These are phyloP conservation scores for Helotiales sp. DNA, from an alignment of 2,329 filamentous ascomycete species.

Conservation along the genomic window DNA sequence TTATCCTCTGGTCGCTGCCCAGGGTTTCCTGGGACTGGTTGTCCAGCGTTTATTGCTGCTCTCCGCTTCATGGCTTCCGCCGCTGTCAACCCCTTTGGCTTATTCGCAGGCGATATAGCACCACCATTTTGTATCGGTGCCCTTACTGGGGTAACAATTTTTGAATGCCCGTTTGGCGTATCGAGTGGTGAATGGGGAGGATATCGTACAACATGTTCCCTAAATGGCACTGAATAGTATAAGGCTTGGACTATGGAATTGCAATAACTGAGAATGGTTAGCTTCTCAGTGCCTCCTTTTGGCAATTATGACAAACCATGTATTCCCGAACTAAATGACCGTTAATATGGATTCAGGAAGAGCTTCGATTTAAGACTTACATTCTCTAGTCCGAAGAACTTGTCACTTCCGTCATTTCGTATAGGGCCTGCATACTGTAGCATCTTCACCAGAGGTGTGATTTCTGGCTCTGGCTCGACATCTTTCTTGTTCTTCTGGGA, in stretches of 20 bases:
- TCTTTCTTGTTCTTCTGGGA: conserved; percentile 41
- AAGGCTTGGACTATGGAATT: conserved; percentile 98
- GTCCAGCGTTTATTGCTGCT: conserved; percentile 58
- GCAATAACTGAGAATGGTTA: conserved; percentile 73
- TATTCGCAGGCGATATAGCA: conserved; percentile 51
- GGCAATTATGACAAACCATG: conserved; percentile 67
- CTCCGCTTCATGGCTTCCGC: conserved; percentile 63
- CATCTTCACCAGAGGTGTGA: conserved; percentile 73
- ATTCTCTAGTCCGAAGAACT: conserved; percentile 98
- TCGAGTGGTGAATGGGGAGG: conserved; percentile 74
- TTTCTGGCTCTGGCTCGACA: conserved; percentile 51
- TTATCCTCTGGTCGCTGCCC: conserved; percentile 79
- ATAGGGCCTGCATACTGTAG: conserved; percentile 81
- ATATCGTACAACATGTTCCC: conserved; percentile 92
- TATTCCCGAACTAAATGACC: conserved; percentile 83
- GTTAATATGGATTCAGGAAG: conserved; percentile 31
- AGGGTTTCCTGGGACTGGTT: conserved; percentile 57
- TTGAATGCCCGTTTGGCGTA: conserved; percentile 65
- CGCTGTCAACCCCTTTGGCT: conserved; percentile 58
- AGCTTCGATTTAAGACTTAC: conserved; percentile 59
- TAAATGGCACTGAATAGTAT: conserved; percentile 93
- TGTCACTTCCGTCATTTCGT: conserved; percentile 88
- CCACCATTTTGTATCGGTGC: conserved; percentile 52
- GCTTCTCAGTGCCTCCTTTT: conserved; percentile 23
- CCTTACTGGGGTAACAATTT: conserved; percentile 64